Base-by-base conservation (phyloP, 129 eudicot species). In the Logfia minima region DNA sequence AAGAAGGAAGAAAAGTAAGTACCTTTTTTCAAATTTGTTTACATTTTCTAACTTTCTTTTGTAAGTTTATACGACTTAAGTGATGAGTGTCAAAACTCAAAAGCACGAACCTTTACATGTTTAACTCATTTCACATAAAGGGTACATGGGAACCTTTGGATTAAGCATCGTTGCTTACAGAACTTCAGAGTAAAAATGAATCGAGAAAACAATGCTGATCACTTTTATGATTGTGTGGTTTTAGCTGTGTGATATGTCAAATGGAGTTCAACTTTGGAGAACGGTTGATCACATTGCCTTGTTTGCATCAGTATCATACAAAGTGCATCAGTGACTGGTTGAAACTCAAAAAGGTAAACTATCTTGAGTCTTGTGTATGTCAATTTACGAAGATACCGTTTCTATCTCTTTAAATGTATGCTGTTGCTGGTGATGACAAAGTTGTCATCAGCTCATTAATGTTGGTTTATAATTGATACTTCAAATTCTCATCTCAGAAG, bases 161-260 rank as follows among this genome's bases (percentile, higher is more conserved):
- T 19, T 31, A 35, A 64, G 8, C 52, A 64, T 70, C 8, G 0
- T 52, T 52, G 41, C 41, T 52, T 9, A 52, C 18, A 17, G 7
- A 52, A 5, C 14, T 41, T 43, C 18, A 4, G 43, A 35, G 18
- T 52, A 10, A 53, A 26, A 23, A 8, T 61, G 58, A 7, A 23
- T 75, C 41, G 22, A 66, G 74, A 26, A 51, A 14, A 66, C 6
- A 39, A 21, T 24, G 4, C 63, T 14, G 6, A 63, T 51, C 5
- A 8, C 1, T 72, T 74, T 75, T 16, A 21, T 31, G 23, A 56
- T 17, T 78, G 77, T 72, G 64, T 78, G 58, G 9, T 64, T 75
- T 48, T 76, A 92, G 97, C 75, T 92, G 98, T 79, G 96, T 88
- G 68, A 81, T 92, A 72, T 92, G 98, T 83, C 82, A 68, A 37